Conservation (phyloP, 495 filamentous ascomycete species). For the Xylaria palmicola region DNA sequence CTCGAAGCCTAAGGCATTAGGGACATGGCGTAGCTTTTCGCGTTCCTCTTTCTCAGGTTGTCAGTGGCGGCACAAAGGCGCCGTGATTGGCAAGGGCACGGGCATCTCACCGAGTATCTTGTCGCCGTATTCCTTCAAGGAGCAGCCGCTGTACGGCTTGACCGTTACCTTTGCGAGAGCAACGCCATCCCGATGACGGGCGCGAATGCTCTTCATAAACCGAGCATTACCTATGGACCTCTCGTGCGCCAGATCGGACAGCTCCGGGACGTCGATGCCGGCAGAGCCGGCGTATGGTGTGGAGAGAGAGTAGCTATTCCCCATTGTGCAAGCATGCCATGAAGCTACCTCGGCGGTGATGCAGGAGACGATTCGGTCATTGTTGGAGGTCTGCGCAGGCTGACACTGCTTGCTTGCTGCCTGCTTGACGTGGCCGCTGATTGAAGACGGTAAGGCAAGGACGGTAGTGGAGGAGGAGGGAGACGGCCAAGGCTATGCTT, state of each 20-base stretch:
- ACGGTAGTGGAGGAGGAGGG: not conserved
- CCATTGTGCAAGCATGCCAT: conserved; percentile 61
- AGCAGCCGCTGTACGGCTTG: conserved; percentile 76
- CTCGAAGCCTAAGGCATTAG: conserved; percentile 90
- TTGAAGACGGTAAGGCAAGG: not conserved
- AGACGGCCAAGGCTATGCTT: not conserved
- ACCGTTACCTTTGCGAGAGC: conserved; percentile 92
- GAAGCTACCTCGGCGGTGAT: conserved; percentile 28
- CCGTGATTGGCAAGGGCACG: not conserved
- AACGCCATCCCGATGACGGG: conserved; percentile 82
- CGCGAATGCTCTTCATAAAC: conserved; percentile 95
- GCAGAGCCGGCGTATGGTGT: conserved; percentile 87
- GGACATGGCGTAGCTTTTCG: conserved; percentile 72
- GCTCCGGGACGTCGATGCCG: conserved; percentile 90
- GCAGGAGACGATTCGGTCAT: not conserved
- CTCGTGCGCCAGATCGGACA: conserved; percentile 86
- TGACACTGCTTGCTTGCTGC: not conserved
- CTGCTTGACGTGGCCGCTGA: not conserved
- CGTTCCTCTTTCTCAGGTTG: conserved; percentile 63
- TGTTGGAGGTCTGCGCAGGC: conserved; percentile 1
- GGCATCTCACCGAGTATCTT: conserved; percentile 64
- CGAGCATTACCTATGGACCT: conserved; percentile 89
- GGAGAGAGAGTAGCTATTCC: conserved; percentile 92
- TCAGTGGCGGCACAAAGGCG: conserved; percentile 17
- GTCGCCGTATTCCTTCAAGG: conserved; percentile 73